Conservation (phyloP, 345 rosid genomes). For the Cardiospermum halicacabum region DNA sequence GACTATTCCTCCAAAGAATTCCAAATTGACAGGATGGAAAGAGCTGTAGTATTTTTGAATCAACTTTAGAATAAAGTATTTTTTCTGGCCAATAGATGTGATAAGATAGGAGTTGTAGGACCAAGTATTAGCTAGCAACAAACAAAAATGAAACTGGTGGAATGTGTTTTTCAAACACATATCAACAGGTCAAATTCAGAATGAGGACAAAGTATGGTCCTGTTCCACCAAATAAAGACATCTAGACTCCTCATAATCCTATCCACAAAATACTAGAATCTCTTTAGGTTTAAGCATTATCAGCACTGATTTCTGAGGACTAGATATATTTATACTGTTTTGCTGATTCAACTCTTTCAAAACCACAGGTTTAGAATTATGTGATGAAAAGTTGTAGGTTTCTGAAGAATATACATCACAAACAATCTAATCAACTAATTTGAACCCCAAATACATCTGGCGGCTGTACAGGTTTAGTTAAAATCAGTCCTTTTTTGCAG, state of each 20-base stretch:
- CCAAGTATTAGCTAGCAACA: not conserved
- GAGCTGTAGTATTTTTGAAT: not conserved
- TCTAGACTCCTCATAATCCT: slow-evolving; percentile 5
- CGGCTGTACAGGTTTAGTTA: not conserved
- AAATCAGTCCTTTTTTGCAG: not conserved
- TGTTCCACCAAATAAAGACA: slow-evolving; percentile 11
- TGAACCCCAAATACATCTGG: not conserved
- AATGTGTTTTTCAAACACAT: not conserved
- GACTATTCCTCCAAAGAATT: not conserved
- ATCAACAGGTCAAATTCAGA: slow-evolving; percentile 7
- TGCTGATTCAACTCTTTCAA: not conserved
- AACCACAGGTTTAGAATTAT: not conserved
- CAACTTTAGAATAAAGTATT: not conserved
- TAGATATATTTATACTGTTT: not conserved
- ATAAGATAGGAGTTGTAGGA: too few species aligned
- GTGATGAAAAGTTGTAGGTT: slow-evolving; percentile 7
- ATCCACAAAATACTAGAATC: slow-evolving; percentile 15
- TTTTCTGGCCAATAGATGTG: not conserved
- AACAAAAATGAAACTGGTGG: not conserved
- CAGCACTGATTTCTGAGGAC: slow-evolving; percentile 1
- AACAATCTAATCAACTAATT: not conserved
- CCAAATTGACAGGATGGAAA: not conserved
- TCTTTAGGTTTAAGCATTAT: not conserved
- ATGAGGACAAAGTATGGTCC: slow-evolving; percentile 5
- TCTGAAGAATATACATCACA: not conserved